Conservation (phyloP, 2,329 filamentous ascomycete genomes). For the Bipolaris gigantea region DNA sequence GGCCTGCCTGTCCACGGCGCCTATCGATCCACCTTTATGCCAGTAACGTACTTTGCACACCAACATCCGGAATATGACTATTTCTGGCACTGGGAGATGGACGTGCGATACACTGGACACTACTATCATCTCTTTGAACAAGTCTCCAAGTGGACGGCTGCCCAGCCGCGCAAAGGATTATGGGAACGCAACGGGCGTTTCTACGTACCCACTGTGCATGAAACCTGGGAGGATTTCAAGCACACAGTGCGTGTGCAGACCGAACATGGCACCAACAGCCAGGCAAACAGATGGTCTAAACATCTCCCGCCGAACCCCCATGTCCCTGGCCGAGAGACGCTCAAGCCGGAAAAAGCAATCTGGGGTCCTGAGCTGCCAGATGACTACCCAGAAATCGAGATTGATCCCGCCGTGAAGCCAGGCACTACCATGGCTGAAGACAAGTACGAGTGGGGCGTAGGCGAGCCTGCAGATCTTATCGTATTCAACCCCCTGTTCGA, state of each 20-base stretch:
- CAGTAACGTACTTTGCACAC: constrained; percentile 89
- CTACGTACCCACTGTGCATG: constrained; percentile 72
- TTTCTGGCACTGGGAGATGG: constrained; percentile 97
- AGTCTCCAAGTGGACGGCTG: constrained; percentile 65
- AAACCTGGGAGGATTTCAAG: constrained; percentile 72
- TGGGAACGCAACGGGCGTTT: constrained; percentile 80
- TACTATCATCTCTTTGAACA: constrained; percentile 78
- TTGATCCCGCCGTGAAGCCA: constrained; percentile 56
- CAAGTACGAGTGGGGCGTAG: constrained; percentile 65
- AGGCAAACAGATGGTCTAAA: constrained; percentile 49
- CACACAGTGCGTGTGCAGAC: constrained; percentile 65
- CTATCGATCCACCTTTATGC: constrained; percentile 82
- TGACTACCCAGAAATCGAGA: constrained; percentile 54
- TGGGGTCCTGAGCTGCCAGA: constrained; percentile 52
- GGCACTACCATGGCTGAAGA: constrained; percentile 60
- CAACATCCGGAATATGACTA: constrained; percentile 86
- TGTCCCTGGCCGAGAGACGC: constrained; percentile 44
- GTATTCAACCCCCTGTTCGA: constrained; percentile 79
- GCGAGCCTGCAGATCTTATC: constrained; percentile 74
- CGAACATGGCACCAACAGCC: constrained; percentile 53
- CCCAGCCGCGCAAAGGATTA: constrained; percentile 69
- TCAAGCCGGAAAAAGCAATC: constrained; percentile 50
- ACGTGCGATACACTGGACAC: constrained; percentile 86
- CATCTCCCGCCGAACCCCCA: constrained; percentile 48
- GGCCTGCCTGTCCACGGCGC: constrained; percentile 69